phyloP scores from a whole-genome alignment of 306 rosid species.

The Acacia crassicarpa region DNA sequence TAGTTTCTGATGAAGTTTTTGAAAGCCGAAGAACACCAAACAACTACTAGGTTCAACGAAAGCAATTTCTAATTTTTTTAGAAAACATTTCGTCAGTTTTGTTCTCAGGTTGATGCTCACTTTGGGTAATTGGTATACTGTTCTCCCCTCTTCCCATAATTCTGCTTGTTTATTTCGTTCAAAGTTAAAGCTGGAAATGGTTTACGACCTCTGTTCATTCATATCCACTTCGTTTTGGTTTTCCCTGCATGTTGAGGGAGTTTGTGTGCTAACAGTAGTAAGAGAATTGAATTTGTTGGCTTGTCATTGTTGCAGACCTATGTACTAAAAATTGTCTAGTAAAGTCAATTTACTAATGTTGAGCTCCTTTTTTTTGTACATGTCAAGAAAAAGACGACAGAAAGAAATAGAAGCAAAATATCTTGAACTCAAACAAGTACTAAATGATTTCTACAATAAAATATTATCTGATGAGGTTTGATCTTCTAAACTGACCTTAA shows the following conservation, averaged over 20 bases:
- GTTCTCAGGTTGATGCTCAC: neutral
- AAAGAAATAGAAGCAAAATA: neutral
- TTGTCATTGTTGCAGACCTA: neutral
- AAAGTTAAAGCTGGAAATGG: neutral
- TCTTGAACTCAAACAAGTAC: neutral
- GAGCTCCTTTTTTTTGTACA: neutral
- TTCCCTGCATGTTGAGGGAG: neutral
- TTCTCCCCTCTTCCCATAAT: neutral
- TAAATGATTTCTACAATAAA: neutral
- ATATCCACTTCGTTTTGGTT: neutral
- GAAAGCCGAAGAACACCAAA: neutral
- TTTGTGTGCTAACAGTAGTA: neutral
- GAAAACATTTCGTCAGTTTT: neutral
- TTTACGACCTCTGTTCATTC: neutral
- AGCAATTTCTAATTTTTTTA: neutral
- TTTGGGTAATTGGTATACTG: neutral
- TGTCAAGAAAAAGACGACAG: neutral
- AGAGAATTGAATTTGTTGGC: neutral
- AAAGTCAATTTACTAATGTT: neutral
- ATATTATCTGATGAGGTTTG: neutral
- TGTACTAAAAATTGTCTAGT: neutral
- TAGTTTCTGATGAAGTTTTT: conserved; percentile 11
- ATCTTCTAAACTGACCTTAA: neutral
- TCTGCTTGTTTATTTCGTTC: neutral
- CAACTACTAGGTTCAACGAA: conserved; percentile 6